phyloP scores from a whole-genome alignment of 352 stramenopile species.

The Phytophthora nicotianae region DNA sequence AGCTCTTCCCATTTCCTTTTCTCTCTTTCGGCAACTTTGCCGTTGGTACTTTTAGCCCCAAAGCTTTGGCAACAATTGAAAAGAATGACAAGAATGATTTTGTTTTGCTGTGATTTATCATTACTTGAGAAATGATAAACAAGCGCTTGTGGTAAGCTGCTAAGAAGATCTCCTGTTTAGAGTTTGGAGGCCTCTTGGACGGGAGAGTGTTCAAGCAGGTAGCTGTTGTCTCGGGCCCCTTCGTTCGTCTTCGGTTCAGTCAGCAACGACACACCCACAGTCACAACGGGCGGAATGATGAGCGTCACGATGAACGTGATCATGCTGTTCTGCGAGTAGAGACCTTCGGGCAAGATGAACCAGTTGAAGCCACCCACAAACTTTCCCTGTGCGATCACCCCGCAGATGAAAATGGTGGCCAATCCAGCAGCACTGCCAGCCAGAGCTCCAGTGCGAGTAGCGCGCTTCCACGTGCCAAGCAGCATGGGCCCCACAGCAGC shows the following conservation, averaged over 20 bases:
- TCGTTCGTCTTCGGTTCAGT: slow-evolving; percentile 32
- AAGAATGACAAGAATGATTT: no score
- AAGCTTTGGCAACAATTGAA: background rate
- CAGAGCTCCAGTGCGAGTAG: slow-evolving; percentile 48
- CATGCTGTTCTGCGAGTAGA: slow-evolving; percentile 82
- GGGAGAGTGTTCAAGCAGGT: slow-evolving; percentile 27
- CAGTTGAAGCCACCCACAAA: slow-evolving; percentile 82
- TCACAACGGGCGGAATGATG: slow-evolving; percentile 62
- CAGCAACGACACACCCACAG: slow-evolving; percentile 60
- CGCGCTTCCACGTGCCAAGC: slow-evolving; percentile 58
- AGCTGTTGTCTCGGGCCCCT: slow-evolving; percentile 24
- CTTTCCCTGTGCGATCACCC: slow-evolving; percentile 56
- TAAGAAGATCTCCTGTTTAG: background rate
- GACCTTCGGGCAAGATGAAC: slow-evolving; percentile 74
- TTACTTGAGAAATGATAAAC: background rate
- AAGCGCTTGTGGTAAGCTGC: background rate
- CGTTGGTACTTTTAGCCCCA: no score
- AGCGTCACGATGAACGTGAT: slow-evolving; percentile 80
- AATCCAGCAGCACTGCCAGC: slow-evolving; percentile 61
- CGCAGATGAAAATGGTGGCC: slow-evolving; percentile 73
- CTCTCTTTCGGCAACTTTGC: no score
- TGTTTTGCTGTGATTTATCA: background rate
- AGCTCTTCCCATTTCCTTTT: no score
- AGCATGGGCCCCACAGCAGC: slow-evolving; percentile 77
- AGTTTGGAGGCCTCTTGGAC: slow-evolving; percentile 14